Conservation (phyloP, 495 filamentous ascomycete species). For the Hyaloscypha bicolor region DNA sequence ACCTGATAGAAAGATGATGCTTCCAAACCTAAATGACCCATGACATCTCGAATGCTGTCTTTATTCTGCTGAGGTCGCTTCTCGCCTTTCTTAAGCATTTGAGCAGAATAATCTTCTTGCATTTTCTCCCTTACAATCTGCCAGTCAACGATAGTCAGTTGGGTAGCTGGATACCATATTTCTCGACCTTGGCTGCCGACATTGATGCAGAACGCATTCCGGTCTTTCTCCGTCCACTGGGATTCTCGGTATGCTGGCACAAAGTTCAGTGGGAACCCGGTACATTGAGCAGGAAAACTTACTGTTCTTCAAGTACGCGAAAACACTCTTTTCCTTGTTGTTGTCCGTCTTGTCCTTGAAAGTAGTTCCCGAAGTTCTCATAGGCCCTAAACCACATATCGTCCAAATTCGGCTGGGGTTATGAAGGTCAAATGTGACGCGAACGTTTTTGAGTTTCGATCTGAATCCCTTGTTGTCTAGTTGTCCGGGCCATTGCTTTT, state of each 20-base stretch:
- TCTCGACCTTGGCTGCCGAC: not conserved
- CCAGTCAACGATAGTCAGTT: constrained; percentile 19
- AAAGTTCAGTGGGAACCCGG: not conserved
- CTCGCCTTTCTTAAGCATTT: constrained; percentile 1
- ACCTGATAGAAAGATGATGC: too few relatives aligned
- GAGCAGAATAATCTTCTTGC: not conserved
- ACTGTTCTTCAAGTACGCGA: too few relatives aligned
- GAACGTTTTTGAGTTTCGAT: not conserved
- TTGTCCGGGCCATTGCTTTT: not conserved
- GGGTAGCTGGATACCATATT: constrained; percentile 10
- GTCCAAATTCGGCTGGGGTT: too few relatives aligned
- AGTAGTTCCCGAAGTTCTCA: too few relatives aligned
- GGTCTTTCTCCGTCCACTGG: not conserved
- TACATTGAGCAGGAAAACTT: too few relatives aligned
- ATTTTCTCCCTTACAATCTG: constrained; percentile 6
- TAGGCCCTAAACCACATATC: too few relatives aligned
- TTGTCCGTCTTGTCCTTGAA: too few relatives aligned
- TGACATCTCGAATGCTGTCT: too few relatives aligned
- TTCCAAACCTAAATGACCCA: too few relatives aligned
- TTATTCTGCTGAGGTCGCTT: constrained; percentile 1
- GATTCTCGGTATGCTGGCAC: not conserved
- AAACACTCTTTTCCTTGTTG: too few relatives aligned
- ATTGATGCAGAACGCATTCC: constrained; percentile 6
- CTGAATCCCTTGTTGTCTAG: not conserved
- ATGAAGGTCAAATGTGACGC: too few relatives aligned